phyloP scores from a whole-genome alignment of 371 early-diverging fungal genomes.

The Lichtheimia corymbifera region DNA sequence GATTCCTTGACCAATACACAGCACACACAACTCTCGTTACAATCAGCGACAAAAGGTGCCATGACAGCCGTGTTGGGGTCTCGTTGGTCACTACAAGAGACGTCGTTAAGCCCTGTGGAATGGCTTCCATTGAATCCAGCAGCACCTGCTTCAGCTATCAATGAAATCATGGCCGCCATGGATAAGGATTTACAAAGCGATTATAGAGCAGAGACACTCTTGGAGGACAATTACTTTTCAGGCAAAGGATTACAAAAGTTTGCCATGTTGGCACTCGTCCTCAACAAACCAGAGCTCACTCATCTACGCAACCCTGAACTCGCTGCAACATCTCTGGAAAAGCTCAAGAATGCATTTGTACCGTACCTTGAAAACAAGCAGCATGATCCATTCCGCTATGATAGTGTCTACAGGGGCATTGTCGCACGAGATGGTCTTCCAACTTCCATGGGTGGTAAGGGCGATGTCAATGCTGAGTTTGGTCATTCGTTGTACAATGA shows the following conservation, averaged over 20 bases:
- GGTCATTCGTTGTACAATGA: slow-evolving; percentile 63
- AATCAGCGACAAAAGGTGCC: slow-evolving; percentile 65
- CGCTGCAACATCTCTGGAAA: slow-evolving; percentile 34
- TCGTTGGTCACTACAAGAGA: slow-evolving; percentile 59
- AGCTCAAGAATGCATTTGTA: slow-evolving; percentile 47
- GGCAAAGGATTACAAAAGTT: slow-evolving; percentile 74
- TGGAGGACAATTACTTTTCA: slow-evolving; percentile 68
- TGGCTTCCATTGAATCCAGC: slow-evolving; percentile 43
- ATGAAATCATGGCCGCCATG: slow-evolving; percentile 38
- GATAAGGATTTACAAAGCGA: slow-evolving; percentile 47
- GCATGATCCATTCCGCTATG: slow-evolving; percentile 62
- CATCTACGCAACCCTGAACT: slow-evolving; percentile 42
- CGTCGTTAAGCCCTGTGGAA: slow-evolving; percentile 26
- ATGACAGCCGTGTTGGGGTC: slow-evolving; percentile 66
- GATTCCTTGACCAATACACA: slow-evolving; percentile 29
- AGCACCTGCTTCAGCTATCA: slow-evolving; percentile 31
- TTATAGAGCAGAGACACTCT: slow-evolving; percentile 35
- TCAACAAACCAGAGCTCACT: slow-evolving; percentile 50
- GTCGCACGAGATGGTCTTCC: slow-evolving; percentile 55
- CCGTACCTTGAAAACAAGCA: slow-evolving; percentile 63
- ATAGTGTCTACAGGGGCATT: slow-evolving; percentile 66
- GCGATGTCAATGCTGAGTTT: slow-evolving; percentile 40
- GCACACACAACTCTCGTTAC: slow-evolving; percentile 23
- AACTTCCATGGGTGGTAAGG: slow-evolving; percentile 39
- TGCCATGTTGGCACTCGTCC: slow-evolving; percentile 64